Evolutionary conservation across 768 basidiomycete genomes (phyloP).

Genomic region (Leccinum imitatum): DNA sequence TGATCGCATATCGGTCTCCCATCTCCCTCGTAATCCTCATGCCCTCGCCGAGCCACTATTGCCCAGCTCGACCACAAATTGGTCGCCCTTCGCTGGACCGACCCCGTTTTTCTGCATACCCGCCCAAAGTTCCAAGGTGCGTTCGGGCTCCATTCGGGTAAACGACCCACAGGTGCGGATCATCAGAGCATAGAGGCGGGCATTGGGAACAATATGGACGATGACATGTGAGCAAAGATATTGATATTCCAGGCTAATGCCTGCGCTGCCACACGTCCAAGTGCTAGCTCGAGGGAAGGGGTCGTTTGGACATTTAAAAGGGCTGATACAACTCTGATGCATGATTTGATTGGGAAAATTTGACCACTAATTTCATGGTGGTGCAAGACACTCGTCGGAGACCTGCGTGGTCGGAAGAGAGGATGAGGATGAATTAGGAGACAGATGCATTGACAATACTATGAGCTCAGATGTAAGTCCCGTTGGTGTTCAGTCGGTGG

Average conservation of each 20-base stretch:
- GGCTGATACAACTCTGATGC: slow-evolving; percentile 59
- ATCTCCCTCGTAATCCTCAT: slow-evolving; percentile 85
- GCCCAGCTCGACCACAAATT: slow-evolving; percentile 72
- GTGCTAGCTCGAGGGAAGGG: slow-evolving; percentile 19
- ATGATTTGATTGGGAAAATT: slow-evolving; percentile 71
- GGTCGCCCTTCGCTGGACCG: slow-evolving; percentile 57
- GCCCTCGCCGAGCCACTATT: slow-evolving; percentile 72
- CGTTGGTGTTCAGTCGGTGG: slow-evolving; percentile 55
- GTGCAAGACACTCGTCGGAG: slow-evolving; percentile 66
- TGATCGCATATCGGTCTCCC: slow-evolving; percentile 62
- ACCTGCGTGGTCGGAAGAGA: slow-evolving; percentile 26
- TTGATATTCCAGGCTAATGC: slow-evolving; percentile 80
- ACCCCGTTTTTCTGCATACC: slow-evolving; percentile 85
- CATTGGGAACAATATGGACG: slow-evolving; percentile 80
- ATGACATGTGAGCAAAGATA: slow-evolving; percentile 92
- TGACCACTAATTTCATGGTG: slow-evolving; percentile 62
- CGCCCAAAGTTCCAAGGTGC: slow-evolving; percentile 88
- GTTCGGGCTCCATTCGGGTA: slow-evolving; percentile 74
- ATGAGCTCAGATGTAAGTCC: slow-evolving; percentile 69
- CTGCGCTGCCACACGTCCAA: slow-evolving; percentile 46
- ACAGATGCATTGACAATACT: slow-evolving; percentile 31
- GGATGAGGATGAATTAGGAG: slow-evolving; percentile 20
- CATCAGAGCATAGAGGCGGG: slow-evolving; percentile 77
- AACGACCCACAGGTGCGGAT: slow-evolving; percentile 77
- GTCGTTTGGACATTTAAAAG: slow-evolving; percentile 48